phyloP scores from a whole-genome alignment of 257 asterid genomes.

The Eustoma russellianum region DNA sequence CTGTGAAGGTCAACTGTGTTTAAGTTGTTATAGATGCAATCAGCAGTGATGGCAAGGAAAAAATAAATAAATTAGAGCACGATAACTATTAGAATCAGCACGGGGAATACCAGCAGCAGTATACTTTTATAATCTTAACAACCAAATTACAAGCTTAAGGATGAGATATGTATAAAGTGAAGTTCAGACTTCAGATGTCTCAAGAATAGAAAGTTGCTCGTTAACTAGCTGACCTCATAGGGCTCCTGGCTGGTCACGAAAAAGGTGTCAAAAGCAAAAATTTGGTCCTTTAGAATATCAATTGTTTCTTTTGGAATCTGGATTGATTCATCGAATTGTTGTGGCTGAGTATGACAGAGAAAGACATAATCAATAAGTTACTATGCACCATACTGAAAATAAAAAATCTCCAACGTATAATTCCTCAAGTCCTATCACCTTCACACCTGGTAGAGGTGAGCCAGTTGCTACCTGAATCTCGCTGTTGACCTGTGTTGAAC shows the following conservation, averaged over 20 bases:
- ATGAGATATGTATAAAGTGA: background rate
- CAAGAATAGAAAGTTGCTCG: background rate
- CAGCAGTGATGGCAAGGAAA: background rate
- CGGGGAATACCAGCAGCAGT: no score
- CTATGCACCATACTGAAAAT: background rate
- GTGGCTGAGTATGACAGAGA: conserved; percentile 38
- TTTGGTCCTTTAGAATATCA: conserved; percentile 79
- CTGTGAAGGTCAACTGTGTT: conserved; percentile 26
- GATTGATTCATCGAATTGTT: conserved; percentile 62
- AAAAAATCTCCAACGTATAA: conserved; percentile 5
- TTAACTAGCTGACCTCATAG: conserved; percentile 66
- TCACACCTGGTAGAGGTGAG: conserved; percentile 95
- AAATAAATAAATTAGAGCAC: background rate
- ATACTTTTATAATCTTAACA: background rate
- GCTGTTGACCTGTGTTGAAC: conserved; percentile 30
- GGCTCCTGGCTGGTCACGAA: conserved; percentile 97
- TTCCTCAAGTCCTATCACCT: conserved; percentile 48
- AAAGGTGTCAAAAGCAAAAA: conserved; percentile 92
- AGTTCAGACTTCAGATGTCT: no score
- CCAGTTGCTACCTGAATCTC: conserved; percentile 64
- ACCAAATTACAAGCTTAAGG: background rate
- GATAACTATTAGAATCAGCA: background rate
- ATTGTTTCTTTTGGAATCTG: conserved; percentile 78
- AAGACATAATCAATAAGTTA: conserved; percentile 1
- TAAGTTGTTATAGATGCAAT: background rate